Percentiles rank a stretch among this genome's conserved stretches.
phyloP scores from a whole-genome alignment of 768 basidiomycete species.

The Pseudohyphozyma bogoriensis region DNA sequence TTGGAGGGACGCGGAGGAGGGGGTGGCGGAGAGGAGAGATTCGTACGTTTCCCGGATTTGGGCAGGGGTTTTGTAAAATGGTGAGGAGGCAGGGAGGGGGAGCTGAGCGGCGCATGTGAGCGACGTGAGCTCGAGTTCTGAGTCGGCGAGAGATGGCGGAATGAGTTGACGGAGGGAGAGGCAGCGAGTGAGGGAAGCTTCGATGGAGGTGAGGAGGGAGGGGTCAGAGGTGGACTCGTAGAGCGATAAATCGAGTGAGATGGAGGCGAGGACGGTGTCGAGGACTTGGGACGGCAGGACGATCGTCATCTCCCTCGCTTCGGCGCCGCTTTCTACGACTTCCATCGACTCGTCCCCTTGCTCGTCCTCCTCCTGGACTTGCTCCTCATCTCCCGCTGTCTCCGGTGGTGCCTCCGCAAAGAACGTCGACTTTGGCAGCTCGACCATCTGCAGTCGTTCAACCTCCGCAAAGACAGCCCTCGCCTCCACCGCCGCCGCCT shows the following conservation, averaged over 20 bases:
- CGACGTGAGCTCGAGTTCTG: slow-evolving; percentile 9
- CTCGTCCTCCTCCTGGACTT: background rate
- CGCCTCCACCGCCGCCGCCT: slow-evolving; percentile 9
- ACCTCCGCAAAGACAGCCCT: slow-evolving; percentile 17
- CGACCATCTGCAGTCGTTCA: slow-evolving; percentile 15
- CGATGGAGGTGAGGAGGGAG: slow-evolving; percentile 6
- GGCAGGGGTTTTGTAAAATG: background rate
- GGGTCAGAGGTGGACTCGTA: background rate
- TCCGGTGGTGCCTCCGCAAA: background rate
- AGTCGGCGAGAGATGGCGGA: background rate
- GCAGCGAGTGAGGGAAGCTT: slow-evolving; percentile 1
- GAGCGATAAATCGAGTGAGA: slow-evolving; percentile 17
- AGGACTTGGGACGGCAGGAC: slow-evolving; percentile 22
- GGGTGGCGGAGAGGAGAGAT: background rate
- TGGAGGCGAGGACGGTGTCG: slow-evolving; percentile 23
- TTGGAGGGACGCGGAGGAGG: background rate
- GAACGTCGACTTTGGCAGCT: background rate
- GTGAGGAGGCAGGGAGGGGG: background rate
- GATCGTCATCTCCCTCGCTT: slow-evolving; percentile 10
- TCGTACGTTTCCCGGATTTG: no score
- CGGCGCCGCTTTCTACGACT: background rate
- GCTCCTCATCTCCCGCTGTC: background rate
- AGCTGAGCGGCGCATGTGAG: background rate
- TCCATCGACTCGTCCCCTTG: background rate
- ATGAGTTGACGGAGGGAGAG: background rate